A percentile compares a stretch with the other conserved stretches of the same genome.
These are phyloP conservation scores for Cryptosporidium muris DNA, from an alignment of 169 alveolate species.

Conservation along the genomic window DNA sequence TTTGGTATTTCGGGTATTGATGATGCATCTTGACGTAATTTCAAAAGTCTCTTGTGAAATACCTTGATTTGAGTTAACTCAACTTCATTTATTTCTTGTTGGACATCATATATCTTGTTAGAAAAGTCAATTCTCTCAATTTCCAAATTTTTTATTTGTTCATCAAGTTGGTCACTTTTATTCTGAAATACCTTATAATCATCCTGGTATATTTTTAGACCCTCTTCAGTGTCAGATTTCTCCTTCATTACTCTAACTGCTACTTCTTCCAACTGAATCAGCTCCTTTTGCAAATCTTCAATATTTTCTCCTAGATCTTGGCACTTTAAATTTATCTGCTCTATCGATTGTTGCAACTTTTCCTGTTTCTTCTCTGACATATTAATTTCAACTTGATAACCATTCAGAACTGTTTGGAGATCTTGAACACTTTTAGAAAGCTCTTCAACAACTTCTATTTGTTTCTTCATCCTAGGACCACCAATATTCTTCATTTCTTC, in stretches of 20 bases:
- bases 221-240: constrained; percentile 41
- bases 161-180: constrained; percentile 70
- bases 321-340: constrained; percentile 10
- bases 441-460: constrained; percentile 22
- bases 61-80: constrained; percentile 18
- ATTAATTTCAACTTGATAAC: constrained; percentile 45
- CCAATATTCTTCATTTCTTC: constrained; percentile 55
- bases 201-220: constrained; percentile 5
- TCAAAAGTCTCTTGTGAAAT: constrained; percentile 54
- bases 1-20: constrained; percentile 34
- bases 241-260: constrained; percentile 69
- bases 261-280: constrained; percentile 48
- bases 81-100: constrained; percentile 37
- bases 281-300: constrained; percentile 10
- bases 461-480: constrained; percentile 49
- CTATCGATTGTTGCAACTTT: constrained; percentile 31
- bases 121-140: constrained; percentile 4
- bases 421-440: constrained; percentile 8
- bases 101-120: constrained; percentile 6
- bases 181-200: constrained; percentile 55
- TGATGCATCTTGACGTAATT: constrained; percentile 40
- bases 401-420: constrained; percentile 19
- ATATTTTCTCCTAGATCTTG: constrained; percentile 13
- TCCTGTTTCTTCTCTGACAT: constrained; percentile 51
- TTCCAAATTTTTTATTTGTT: constrained; percentile 73